Evolutionary conservation across 1,139 yeast species (phyloP), one percentile per base, ranked within the genome.

Genomic region (Pichia sp.): DNA sequence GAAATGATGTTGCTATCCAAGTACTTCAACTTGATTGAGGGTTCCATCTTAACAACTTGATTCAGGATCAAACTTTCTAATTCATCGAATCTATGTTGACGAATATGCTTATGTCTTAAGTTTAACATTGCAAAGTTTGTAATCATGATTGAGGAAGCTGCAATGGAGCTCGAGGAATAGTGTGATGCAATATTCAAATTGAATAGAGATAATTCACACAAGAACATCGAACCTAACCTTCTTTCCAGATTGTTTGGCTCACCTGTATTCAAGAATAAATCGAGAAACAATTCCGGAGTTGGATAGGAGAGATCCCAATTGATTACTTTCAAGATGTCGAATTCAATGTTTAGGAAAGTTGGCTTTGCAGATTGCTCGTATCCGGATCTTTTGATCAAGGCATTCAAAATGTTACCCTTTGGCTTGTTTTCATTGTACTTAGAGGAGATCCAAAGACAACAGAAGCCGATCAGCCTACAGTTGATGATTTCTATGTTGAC

Each of bases 371-470:
- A 82, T 62, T 83, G 78, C 60, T 80, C 79, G 55, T 64, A 65
- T 67, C 87, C 85, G 65, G 90, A 85, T 69, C 83, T 77, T 60
- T 76, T 76, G 63, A 84, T 72, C 58, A 81, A 73, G 62, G 80
- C 82, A 61, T 77, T 76, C 58, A 82, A 68, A 23, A 81, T 73
- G 32, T 90, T 88, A 49, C 84, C 80, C 65, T 81, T 81, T 62
- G 79, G 79, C 70, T 87, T 87, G 54, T 82, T 75, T 66, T 86
- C 93, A 69, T 81, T 75, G 67, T 80, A 84, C 70, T 87, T 87
- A 59, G 90, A 81, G 46, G 87, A 79, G 52, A 85, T 78, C 95
- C 93, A 87, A 50, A 87, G 72, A 59, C 88, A 79, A 31, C 90
- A 82, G 57, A 86, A 75, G 3, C 90, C 92, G 57, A 85, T 72